These are phyloP conservation scores for Silene latifolia DNA, from an alignment of 148 eudicot species.

Conservation along the genomic window DNA sequence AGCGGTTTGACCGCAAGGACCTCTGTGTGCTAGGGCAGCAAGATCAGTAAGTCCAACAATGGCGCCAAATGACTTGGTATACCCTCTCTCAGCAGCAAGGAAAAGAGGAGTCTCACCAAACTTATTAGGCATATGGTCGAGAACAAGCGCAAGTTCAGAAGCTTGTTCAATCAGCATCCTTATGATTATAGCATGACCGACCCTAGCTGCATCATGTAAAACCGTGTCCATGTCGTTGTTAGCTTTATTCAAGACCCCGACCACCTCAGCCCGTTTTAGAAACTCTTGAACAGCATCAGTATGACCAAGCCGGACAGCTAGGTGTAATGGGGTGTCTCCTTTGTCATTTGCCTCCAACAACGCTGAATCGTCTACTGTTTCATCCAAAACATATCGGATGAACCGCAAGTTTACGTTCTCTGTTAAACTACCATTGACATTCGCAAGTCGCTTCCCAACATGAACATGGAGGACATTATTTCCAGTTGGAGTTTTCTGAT, in stretches of 20 bases:
- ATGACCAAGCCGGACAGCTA: too few species aligned
- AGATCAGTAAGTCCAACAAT: background rate
- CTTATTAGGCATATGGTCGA: background rate
- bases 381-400: background rate
- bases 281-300: too few species aligned
- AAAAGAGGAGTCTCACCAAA: slow-evolving; percentile 5
- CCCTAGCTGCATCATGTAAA: slow-evolving; percentile 16
- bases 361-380: background rate
- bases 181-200: background rate
- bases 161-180: background rate
- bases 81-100: slow-evolving; percentile 7
- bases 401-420: background rate
- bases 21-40: background rate
- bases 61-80: background rate
- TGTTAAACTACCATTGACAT: background rate
- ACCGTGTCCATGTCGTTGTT: too few species aligned
- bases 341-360: too few species aligned
- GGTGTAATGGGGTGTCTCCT: too few species aligned
- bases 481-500: background rate
- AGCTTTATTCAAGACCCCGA: background rate
- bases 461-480: slow-evolving; percentile 1
- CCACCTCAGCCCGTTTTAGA: background rate
- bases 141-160: background rate
- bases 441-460: background rate
- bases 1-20: slow-evolving; percentile 5